phyloP scores from a whole-genome alignment of 148 eudicot genomes.

The Camellia japonica region DNA sequence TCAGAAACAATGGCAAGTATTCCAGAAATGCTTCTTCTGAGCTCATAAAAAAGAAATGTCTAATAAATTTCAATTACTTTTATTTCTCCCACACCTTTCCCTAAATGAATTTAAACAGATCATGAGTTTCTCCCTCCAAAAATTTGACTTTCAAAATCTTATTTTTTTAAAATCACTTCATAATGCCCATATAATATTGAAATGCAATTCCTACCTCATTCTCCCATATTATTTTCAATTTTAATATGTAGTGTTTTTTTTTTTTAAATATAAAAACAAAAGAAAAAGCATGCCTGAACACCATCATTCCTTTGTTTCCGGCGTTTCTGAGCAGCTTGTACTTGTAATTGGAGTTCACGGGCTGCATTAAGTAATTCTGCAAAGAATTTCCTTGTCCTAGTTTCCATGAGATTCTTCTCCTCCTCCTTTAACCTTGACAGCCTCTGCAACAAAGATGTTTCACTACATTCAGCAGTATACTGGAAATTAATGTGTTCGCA shows the following conservation, averaged over 20 bases:
- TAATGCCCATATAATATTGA: background rate
- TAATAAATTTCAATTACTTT: background rate
- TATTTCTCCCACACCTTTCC: background rate
- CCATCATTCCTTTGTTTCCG: slow-evolving; percentile 90
- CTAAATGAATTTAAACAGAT: background rate
- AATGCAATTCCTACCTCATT: background rate
- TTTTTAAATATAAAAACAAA: background rate
- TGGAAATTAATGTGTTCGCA: slow-evolving; percentile 9
- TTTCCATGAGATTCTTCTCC: slow-evolving; percentile 73
- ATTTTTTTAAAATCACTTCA: background rate
- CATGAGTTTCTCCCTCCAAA: background rate
- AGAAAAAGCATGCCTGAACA: slow-evolving; percentile 53
- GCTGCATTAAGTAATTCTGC: slow-evolving; percentile 81
- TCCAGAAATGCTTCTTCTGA: too few species aligned
- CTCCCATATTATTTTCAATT: background rate
- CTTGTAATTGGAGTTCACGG: slow-evolving; percentile 79
- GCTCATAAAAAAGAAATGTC: background rate
- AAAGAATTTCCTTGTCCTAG: slow-evolving; percentile 75
- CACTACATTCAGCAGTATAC: slow-evolving; percentile 19
- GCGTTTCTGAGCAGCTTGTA: slow-evolving; percentile 70
- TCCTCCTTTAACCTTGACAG: slow-evolving; percentile 79
- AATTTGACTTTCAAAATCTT: background rate
- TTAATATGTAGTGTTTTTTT: background rate
- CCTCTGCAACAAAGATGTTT: slow-evolving; percentile 53
- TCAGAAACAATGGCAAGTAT: too few species aligned